These are phyloP conservation scores for Pythium diclinum DNA, from an alignment of 352 stramenopile genomes.

Conservation along the genomic window DNA sequence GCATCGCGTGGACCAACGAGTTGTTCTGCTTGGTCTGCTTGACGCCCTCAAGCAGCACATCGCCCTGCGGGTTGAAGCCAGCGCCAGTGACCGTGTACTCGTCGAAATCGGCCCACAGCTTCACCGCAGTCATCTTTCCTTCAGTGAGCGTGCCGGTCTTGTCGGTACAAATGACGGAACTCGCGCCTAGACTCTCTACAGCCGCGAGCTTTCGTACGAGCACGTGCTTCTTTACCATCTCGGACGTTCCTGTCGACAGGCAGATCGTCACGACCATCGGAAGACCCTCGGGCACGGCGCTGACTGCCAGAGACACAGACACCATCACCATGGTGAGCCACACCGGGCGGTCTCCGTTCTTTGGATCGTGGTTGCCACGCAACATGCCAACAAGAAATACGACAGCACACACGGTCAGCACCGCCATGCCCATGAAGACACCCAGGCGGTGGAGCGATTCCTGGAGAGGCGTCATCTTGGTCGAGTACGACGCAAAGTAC, in stretches of 20 bases:
- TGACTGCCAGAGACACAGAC: constrained; percentile 58
- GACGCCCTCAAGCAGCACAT: constrained; percentile 26
- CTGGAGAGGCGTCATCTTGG: constrained; percentile 83
- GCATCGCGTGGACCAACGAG: constrained; percentile 28
- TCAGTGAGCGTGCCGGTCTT: constrained; percentile 91
- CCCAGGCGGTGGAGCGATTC: constrained; percentile 91
- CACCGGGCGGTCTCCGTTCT: constrained; percentile 72
- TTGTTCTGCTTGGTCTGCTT: constrained; percentile 30
- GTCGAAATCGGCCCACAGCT: constrained; percentile 38
- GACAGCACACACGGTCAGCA: constrained; percentile 82
- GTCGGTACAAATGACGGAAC: constrained; percentile 84
- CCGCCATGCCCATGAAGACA: constrained; percentile 80
- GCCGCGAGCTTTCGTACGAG: constrained; percentile 49
- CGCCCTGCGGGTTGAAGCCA: constrained; percentile 32
- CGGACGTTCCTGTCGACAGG: constrained; percentile 27
- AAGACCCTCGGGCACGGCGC: constrained; percentile 37
- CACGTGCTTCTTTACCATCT: constrained; percentile 40
- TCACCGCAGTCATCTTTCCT: constrained; percentile 53
- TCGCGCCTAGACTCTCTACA: constrained; percentile 64
- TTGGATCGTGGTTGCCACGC: constrained; percentile 41
- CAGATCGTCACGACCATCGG: constrained; percentile 36
- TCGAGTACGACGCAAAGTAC: constrained; percentile 30
- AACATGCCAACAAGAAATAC: constrained; percentile 80
- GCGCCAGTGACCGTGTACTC: constrained; percentile 38
- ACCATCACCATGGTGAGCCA: constrained; percentile 88